These are phyloP conservation scores for Malassezia yamatoensis DNA, from an alignment of 1,284 basidiomycete genomes.

Conservation along the genomic window DNA sequence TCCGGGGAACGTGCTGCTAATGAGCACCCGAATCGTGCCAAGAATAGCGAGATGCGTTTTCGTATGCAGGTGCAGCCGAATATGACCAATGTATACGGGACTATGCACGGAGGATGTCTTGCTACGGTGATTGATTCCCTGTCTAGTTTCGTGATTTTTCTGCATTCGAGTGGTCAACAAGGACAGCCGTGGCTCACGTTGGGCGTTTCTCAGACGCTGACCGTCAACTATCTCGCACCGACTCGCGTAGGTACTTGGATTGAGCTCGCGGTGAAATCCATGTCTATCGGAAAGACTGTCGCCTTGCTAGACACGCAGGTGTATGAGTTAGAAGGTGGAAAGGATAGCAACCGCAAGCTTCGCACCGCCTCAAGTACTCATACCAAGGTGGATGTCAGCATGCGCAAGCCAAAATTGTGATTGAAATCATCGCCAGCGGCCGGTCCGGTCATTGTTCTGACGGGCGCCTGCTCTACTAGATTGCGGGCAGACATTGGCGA, in stretches of 20 bases:
- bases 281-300: conserved; percentile 27
- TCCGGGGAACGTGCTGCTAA: conserved; percentile 2
- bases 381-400: conserved; percentile 9
- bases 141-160: conserved; percentile 12
- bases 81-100: conserved; percentile 13
- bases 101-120: conserved; percentile 14
- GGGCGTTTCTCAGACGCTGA: conserved; percentile 40
- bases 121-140: conserved; percentile 12
- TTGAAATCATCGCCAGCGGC: neutral
- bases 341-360: conserved; percentile 6
- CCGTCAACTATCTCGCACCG: conserved; percentile 35
- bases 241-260: conserved; percentile 30
- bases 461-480: conserved; percentile 26
- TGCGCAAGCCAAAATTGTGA: conserved; percentile 4
- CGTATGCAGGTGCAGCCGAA: conserved; percentile 4
- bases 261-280: conserved; percentile 30
- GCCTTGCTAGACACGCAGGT: conserved; percentile 30
- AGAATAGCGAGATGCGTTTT: conserved; percentile 4
- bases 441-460: neutral
- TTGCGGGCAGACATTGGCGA: conserved; percentile 43
- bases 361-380: conserved; percentile 6
- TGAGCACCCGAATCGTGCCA: conserved; percentile 12
- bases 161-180: conserved; percentile 25
- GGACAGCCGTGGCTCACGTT: conserved; percentile 34
- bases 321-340: conserved; percentile 12